Percentiles rank a stretch among this genome's conserved stretches.
These are phyloP conservation scores for Calonectria naviculata DNA, from an alignment of 2,329 filamentous ascomycete species.

Conservation along the genomic window DNA sequence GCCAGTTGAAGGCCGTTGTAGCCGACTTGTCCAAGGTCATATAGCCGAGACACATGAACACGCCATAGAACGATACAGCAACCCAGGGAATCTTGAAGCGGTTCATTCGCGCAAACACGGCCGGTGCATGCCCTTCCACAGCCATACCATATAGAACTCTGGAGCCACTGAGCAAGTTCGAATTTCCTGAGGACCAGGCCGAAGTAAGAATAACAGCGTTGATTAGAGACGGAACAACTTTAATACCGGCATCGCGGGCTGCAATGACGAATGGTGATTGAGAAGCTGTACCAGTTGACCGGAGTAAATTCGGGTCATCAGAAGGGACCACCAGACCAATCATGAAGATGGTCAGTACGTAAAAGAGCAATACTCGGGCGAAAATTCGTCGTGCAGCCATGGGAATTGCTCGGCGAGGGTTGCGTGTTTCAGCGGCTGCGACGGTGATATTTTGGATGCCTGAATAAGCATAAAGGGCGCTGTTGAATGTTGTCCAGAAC, in stretches of 20 bases:
- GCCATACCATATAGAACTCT: neutral
- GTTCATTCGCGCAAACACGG: neutral
- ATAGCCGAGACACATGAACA: neutral
- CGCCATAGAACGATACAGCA: neutral
- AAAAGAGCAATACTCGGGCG: neutral
- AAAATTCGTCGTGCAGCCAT: neutral
- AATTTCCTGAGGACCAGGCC: neutral
- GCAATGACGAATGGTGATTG: neutral
- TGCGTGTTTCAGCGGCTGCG: neutral
- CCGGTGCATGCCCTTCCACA: neutral
- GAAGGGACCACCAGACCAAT: neutral
- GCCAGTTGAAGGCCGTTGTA: neutral
- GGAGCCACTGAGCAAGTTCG: neutral
- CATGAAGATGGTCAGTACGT: neutral
- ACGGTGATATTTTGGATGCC: neutral
- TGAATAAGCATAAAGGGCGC: neutral
- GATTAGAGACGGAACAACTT: neutral
- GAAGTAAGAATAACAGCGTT: neutral
- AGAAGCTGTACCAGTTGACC: neutral
- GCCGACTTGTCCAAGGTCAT: neutral
- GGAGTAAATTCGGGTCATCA: neutral
- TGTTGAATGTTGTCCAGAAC: neutral
- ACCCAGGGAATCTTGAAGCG: neutral
- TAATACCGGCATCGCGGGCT: neutral
- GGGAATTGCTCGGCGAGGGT: neutral